Evolutionary conservation across 495 filamentous ascomycete species (phyloP).

Genomic region (Cercophora sp.): DNA sequence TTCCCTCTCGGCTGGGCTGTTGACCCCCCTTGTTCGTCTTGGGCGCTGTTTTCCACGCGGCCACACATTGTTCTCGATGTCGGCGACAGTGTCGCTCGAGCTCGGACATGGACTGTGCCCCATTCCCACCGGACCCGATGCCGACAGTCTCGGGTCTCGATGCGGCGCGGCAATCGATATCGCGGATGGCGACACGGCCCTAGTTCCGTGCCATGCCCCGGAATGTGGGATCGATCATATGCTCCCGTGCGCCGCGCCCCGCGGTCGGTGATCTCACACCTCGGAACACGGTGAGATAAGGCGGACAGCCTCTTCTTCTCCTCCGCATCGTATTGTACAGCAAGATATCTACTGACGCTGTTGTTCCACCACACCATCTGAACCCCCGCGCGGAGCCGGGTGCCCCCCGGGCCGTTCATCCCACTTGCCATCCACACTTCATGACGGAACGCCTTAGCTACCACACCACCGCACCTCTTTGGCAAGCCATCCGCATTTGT

Average conservation of each 20-base stretch:
- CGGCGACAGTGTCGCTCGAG: too few species aligned
- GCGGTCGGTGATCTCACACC: too few species aligned
- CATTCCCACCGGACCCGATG: too few species aligned
- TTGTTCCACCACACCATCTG: constrained; percentile 1
- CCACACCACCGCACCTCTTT: neutral
- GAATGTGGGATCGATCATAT: neutral
- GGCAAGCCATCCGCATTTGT: neutral
- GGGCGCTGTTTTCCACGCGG: too few species aligned
- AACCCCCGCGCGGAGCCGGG: constrained; percentile 5
- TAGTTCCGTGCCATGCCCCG: neutral
- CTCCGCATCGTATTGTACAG: too few species aligned
- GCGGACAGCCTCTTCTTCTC: too few species aligned
- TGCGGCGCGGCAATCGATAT: neutral
- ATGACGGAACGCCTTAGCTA: too few species aligned
- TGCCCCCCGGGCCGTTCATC: constrained; percentile 8
- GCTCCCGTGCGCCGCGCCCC: neutral
- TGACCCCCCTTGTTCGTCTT: too few species aligned
- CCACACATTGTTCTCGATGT: too few species aligned
- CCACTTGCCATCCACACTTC: neutral
- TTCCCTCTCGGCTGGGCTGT: too few species aligned
- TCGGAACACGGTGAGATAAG: constrained; percentile 5
- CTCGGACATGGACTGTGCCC: too few species aligned
- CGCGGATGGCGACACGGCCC: neutral
- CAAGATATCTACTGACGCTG: neutral
- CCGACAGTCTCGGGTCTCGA: too few species aligned